phyloP scores from a whole-genome alignment of 2,329 filamentous ascomycete species.

The Aspergillus luchuensis region DNA sequence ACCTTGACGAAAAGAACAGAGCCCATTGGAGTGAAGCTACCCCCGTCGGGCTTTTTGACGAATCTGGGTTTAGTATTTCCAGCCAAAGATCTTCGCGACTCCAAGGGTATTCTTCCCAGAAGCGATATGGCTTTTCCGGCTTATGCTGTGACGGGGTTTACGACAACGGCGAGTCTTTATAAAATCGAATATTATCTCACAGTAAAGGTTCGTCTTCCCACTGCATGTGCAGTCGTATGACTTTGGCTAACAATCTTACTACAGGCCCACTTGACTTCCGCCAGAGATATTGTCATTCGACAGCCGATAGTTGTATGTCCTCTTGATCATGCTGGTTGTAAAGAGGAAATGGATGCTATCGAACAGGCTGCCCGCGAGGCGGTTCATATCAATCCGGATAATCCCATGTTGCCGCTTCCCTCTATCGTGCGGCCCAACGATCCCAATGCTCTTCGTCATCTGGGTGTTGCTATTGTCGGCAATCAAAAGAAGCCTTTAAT shows the following conservation, averaged over 20 bases:
- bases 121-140: constrained; percentile 85
- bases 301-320: constrained; percentile 96
- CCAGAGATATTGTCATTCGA: constrained; percentile 82
- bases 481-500: constrained; percentile 65
- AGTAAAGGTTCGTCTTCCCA: constrained; percentile 71
- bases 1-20: constrained; percentile 83
- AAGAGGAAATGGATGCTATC: constrained; percentile 98
- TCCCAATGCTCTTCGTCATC: constrained; percentile 59
- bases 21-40: constrained; percentile 77
- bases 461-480: constrained; percentile 66
- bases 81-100: constrained; percentile 81
- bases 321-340: constrained; percentile 91
- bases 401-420: constrained; percentile 86
- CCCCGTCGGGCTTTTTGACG: constrained; percentile 88
- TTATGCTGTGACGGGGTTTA: constrained; percentile 87
- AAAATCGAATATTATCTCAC: constrained; percentile 97
- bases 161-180: constrained; percentile 89
- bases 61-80: constrained; percentile 91
- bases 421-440: constrained; percentile 80
- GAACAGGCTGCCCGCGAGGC: constrained; percentile 95
- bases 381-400: constrained; percentile 81
- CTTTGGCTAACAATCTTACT: constrained; percentile 16
- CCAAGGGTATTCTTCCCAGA: constrained; percentile 81
- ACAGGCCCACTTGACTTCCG: constrained; percentile 83
- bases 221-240: not conserved